Conservation (phyloP, 495 filamentous ascomycete species). For the Echria macrotheca region DNA sequence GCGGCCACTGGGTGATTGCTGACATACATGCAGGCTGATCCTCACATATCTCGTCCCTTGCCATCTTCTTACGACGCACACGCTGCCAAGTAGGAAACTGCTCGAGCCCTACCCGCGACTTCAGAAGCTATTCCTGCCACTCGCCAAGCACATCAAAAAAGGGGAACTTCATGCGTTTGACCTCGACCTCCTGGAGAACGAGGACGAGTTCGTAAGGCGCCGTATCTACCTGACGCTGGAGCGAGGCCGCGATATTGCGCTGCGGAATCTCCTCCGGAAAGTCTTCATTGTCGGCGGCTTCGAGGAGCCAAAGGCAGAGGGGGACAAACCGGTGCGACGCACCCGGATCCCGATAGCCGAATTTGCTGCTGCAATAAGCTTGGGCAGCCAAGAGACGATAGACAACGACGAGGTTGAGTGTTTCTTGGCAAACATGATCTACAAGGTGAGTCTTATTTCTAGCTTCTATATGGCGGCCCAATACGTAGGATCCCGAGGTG, state of each 20-base stretch:
- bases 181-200: slow-evolving; percentile 67
- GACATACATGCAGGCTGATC: slow-evolving; percentile 57
- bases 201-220: slow-evolving; percentile 87
- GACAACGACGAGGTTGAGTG: slow-evolving; percentile 96
- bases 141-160: slow-evolving; percentile 68
- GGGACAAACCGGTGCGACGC: slow-evolving; percentile 52
- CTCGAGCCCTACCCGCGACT: slow-evolving; percentile 73
- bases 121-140: slow-evolving; percentile 67
- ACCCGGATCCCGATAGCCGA: slow-evolving; percentile 77
- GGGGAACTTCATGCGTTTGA: slow-evolving; percentile 85
- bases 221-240: slow-evolving; percentile 94
- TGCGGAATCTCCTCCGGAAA: slow-evolving; percentile 85
- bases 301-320: slow-evolving; percentile 63
- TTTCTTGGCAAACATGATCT: slow-evolving; percentile 87
- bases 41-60: slow-evolving; percentile 94
- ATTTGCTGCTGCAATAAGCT: slow-evolving; percentile 58
- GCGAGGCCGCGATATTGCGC: slow-evolving; percentile 79
- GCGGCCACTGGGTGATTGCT: background rate
- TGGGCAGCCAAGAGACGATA: slow-evolving; percentile 55
- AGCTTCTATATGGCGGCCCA: no score
- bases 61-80: slow-evolving; percentile 80
- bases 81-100: slow-evolving; percentile 64
- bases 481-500: background rate
- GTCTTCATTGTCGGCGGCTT: slow-evolving; percentile 80
- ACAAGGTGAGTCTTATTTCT: slow-evolving; percentile 84